phyloP scores from a whole-genome alignment of 768 basidiomycete species.

The Boletus bicolor region DNA sequence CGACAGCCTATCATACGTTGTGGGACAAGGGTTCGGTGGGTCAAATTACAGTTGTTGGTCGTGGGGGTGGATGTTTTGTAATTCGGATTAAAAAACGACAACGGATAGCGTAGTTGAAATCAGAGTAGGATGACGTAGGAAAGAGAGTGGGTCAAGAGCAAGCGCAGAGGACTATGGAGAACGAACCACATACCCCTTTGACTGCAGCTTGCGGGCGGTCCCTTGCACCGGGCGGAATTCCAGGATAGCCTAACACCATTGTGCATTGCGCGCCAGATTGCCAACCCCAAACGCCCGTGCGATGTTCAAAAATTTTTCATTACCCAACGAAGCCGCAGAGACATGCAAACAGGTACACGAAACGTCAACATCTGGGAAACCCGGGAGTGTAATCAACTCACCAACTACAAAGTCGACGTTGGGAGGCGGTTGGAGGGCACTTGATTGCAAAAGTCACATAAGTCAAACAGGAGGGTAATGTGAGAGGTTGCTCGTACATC shows the following conservation, averaged over 20 bases:
- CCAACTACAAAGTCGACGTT: conserved; percentile 89
- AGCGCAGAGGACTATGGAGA: not conserved
- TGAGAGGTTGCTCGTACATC: conserved; percentile 35
- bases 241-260: conserved; percentile 65
- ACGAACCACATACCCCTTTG: conserved; percentile 63
- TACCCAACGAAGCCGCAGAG: not conserved
- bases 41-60: conserved; percentile 1
- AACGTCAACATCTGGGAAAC: not conserved
- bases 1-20: conserved; percentile 60
- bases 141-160: conserved; percentile 3
- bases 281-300: not conserved
- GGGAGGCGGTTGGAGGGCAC: conserved; percentile 80
- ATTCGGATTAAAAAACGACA: not conserved
- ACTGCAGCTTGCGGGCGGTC: conserved; percentile 82
- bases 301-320: not conserved
- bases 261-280: not conserved
- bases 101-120: conserved; percentile 4
- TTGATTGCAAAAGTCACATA: conserved; percentile 29
- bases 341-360: not conserved
- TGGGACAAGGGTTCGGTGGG: not conserved
- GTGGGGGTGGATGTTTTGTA: not conserved
- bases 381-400: conserved; percentile 29
- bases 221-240: conserved; percentile 74
- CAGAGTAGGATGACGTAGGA: not conserved
- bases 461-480: not conserved